Evolutionary conservation across 352 stramenopile genomes (phyloP).

Genomic region (Phytophthora colocasiae): DNA sequence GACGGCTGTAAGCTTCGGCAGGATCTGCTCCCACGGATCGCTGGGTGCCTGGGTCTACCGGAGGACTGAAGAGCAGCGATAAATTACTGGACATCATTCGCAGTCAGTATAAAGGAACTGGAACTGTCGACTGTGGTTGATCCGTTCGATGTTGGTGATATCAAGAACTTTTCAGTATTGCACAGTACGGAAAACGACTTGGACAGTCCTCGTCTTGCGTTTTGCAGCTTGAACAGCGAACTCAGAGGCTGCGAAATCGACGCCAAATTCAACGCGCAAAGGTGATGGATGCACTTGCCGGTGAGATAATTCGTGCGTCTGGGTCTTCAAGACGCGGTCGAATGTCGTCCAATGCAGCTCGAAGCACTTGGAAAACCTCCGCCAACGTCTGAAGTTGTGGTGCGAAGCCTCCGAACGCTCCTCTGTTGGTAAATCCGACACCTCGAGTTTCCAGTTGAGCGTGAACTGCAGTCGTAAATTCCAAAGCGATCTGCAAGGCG

Average conservation of each 20-base stretch:
- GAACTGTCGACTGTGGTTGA: constrained; percentile 65
- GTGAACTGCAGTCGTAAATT: constrained; percentile 51
- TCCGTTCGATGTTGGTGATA: constrained; percentile 62
- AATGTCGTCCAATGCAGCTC: no score
- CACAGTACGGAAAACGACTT: constrained; percentile 53
- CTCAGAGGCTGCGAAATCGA: constrained; percentile 59
- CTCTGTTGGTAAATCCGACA: constrained; percentile 67
- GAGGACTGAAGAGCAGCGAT: constrained; percentile 59
- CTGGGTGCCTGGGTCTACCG: constrained; percentile 60
- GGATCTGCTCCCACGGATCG: constrained; percentile 42
- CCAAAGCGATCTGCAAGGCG: constrained; percentile 61
- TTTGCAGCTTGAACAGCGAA: no score
- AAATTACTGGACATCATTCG: constrained; percentile 69
- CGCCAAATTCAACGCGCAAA: constrained; percentile 58
- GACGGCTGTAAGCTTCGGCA: no score
- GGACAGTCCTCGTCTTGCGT: background rate
- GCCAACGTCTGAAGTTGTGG: constrained; percentile 65
- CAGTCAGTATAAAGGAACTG: constrained; percentile 55
- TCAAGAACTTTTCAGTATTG: constrained; percentile 62
- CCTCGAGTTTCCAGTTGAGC: constrained; percentile 60
- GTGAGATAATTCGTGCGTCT: constrained; percentile 26
- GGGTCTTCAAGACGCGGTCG: constrained; percentile 51
- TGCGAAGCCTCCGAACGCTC: constrained; percentile 70
- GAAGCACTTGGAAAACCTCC: constrained; percentile 69
- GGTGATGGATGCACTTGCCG: constrained; percentile 49